These are phyloP conservation scores for Suillus lakei DNA, from an alignment of 768 basidiomycete species.

Conservation along the genomic window DNA sequence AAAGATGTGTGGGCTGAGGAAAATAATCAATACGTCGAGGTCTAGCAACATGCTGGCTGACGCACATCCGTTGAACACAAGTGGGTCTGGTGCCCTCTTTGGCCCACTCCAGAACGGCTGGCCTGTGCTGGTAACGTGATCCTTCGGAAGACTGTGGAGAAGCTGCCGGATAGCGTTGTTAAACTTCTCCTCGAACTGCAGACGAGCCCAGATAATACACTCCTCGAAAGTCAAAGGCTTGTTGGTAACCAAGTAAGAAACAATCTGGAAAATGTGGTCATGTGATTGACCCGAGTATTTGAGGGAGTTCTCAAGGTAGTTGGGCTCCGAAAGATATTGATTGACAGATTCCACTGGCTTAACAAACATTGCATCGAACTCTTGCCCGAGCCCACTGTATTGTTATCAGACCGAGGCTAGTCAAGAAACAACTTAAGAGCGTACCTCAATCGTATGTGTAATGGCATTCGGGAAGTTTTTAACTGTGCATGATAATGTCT, in stretches of 20 bases:
- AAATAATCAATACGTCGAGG: slow-evolving; percentile 15
- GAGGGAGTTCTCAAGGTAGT: slow-evolving; percentile 88
- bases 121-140: slow-evolving; percentile 87
- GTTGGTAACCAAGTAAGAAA: slow-evolving; percentile 87
- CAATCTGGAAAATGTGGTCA: slow-evolving; percentile 87
- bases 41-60: slow-evolving; percentile 12
- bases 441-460: slow-evolving; percentile 94
- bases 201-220: slow-evolving; percentile 95
- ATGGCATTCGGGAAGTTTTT: slow-evolving; percentile 99
- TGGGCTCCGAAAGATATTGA: slow-evolving; percentile 94
- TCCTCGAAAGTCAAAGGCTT: slow-evolving; percentile 97
- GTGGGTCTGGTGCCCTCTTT: slow-evolving; percentile 92
- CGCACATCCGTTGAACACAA: slow-evolving; percentile 88
- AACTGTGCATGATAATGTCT: slow-evolving; percentile 94
- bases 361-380: slow-evolving; percentile 92
- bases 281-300: slow-evolving; percentile 92
- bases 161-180: slow-evolving; percentile 93
- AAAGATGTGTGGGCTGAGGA: slow-evolving; percentile 77
- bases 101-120: slow-evolving; percentile 99
- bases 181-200: slow-evolving; percentile 94
- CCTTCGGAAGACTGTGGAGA: slow-evolving; percentile 92
- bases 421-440: slow-evolving; percentile 19
- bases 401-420: slow-evolving; percentile 12
- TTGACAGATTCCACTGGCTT: slow-evolving; percentile 95
- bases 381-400: slow-evolving; percentile 88